Evolutionary conservation across 345 rosid species (phyloP), one percentile per base, ranked within the genome.

Genomic region (Pistacia vera): DNA sequence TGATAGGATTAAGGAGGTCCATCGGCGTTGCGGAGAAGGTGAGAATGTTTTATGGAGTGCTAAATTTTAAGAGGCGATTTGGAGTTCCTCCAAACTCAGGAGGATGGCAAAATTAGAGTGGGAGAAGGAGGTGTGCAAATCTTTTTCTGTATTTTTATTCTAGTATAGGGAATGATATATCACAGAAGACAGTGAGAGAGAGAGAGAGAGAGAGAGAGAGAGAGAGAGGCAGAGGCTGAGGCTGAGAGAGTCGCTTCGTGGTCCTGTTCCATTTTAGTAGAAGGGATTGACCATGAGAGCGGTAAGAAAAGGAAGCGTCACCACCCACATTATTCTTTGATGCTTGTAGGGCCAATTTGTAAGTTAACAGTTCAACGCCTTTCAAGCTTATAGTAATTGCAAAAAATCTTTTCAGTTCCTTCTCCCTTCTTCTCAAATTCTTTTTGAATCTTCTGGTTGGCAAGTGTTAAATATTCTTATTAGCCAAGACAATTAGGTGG

Each of bases 1-100:
- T 0, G 97, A 95, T 68, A 85, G 96, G 81, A 92, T 95, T 20
- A 95, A 83, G 84, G 98, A 95, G 84, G 98, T 95, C 79, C 99
- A 93, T 78, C 77, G 90, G 68, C 91, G 96, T 11, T 95, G 99
- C 1, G 94, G 99, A 59, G 99, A 95, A 84, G 94, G 99, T 33
- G 96, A 90, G 78, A 95, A 88, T 35, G 94, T 89, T 63, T 82
- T 95, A 71, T 95, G 98, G 98, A 86, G 90, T 78, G 94, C 98
- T 68, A 83, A 86, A 4, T 90, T 95, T 82, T 88, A 78, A 84
- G 48, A 57, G 71, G 46, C 22, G 0, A n/a, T 44, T 52, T 73
- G 10, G 51, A 67, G 22, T 33, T 78, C 82, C 84, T 87, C 86
- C 86, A 16, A 67, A 58, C 87, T 83, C 83, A 7, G 87, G 87